Evolutionary conservation across 2,329 filamentous ascomycete species (phyloP).

Genomic region (Hymenoscyphus linearis): DNA sequence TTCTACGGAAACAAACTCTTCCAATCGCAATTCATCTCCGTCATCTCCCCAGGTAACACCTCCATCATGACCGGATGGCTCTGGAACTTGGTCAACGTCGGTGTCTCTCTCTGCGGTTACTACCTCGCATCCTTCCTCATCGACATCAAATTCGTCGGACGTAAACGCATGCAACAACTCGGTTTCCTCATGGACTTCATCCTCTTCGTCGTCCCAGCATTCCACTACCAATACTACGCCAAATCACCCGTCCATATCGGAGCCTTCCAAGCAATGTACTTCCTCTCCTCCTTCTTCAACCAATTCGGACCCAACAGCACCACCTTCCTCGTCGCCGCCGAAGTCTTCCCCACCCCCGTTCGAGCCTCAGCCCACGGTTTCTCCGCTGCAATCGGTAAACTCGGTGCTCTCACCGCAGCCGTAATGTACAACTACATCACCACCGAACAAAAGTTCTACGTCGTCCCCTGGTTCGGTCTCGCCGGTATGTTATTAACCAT

Average conservation of each 20-base stretch:
- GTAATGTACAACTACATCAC: conserved; percentile 95
- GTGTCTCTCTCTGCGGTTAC: conserved; percentile 81
- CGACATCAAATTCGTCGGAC: conserved; percentile 69
- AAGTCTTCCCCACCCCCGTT: conserved; percentile 93
- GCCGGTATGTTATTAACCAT: conserved; percentile 77
- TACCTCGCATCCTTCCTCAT: conserved; percentile 62
- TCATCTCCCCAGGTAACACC: conserved; percentile 60
- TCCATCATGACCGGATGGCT: conserved; percentile 77
- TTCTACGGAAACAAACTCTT: conserved; percentile 99
- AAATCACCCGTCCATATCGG: conserved; percentile 60
- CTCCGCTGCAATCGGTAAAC: conserved; percentile 85
- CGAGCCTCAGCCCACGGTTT: conserved; percentile 92
- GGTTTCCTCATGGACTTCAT: conserved; percentile 92
- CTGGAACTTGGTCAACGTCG: conserved; percentile 89
- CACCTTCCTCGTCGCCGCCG: conserved; percentile 91
- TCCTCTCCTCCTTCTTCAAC: conserved; percentile 97
- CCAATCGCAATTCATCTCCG: conserved; percentile 82
- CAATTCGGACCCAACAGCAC: conserved; percentile 92
- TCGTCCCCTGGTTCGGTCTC: conserved; percentile 94
- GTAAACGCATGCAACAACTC: conserved; percentile 93
- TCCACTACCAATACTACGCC: conserved; percentile 82
- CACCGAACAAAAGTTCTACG: conserved; percentile 77
- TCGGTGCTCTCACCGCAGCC: conserved; percentile 79
- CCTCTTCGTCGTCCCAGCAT: conserved; percentile 87
- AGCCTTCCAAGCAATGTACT: conserved; percentile 98